Evolutionary conservation across 1,284 basidiomycete species (phyloP).

Genomic region (Melanopsichium pennsylvanicum): DNA sequence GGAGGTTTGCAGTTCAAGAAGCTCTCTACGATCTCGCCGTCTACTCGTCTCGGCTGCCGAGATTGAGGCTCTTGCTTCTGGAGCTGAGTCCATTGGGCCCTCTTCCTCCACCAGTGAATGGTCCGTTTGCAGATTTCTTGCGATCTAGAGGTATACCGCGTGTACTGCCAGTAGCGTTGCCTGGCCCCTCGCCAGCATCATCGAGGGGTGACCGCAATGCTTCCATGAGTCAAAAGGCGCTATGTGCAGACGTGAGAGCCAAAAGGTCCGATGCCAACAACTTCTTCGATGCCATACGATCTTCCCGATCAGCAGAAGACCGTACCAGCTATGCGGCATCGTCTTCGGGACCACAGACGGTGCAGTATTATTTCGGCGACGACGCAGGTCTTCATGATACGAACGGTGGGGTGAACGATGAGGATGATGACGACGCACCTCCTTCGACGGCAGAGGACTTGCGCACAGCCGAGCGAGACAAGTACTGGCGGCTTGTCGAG

Average conservation of each 20-base stretch:
- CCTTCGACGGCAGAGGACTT: conserved; percentile 9
- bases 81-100: conserved; percentile 28
- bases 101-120: conserved; percentile 8
- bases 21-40: conserved; percentile 28
- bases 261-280: conserved; percentile 5
- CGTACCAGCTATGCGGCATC: not conserved
- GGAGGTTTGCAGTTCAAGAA: conserved; percentile 37
- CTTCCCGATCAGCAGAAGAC: conserved; percentile 2
- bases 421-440: not conserved
- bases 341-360: not conserved
- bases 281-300: not conserved
- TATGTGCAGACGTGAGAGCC: conserved; percentile 6
- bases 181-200: not conserved
- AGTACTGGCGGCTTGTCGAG: conserved; percentile 25
- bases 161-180: not conserved
- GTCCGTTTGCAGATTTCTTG: not conserved
- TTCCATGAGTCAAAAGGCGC: not conserved
- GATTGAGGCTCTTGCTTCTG: conserved; percentile 21
- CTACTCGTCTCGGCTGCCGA: conserved; percentile 19
- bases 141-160: not conserved
- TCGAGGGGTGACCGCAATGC: not conserved
- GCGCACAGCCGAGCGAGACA: conserved; percentile 22
- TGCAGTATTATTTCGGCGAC: not conserved
- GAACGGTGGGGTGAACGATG: not conserved
- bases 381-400: not conserved